Evolutionary conservation across 495 filamentous ascomycete genomes (phyloP), one percentile per base, ranked within the genome.

Genomic region (Penicillium tannophilum): DNA sequence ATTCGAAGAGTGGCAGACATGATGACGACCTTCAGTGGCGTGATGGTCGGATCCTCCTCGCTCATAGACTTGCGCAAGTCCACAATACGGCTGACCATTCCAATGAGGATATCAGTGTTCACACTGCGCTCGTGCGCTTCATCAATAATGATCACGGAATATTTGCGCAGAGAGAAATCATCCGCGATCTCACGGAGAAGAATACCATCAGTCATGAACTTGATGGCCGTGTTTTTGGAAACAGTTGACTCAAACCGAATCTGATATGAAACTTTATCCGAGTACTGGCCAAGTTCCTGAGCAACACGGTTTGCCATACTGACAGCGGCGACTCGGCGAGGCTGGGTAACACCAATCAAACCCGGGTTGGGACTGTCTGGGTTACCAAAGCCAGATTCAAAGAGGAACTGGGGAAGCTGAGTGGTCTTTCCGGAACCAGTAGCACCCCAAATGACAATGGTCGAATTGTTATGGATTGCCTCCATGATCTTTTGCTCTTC

Each of bases 121-220:
- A 96, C 88, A 66, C 92, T 97, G 64, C 95, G 85, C 67, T 99
- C 95, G 77, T 99, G 95, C 11, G 95, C 95, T 75, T 99, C 95
- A 70, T 99, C 95, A 65, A 99, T 91, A 44, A 99, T 82, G 44
- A 99, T 88, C 43, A 88, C 86, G 3, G 93, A 97, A 71, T 99
- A 99, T 59, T 96, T 97, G n/a, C 80, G 84, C 26, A 99, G 77
- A 4, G 90, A 78, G 70, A 98, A 93, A 68, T 99, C 95, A 56
- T 93, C 85, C 0, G 90, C 85, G 45, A 97, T 88, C 67, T 99
- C 95, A 50, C 93, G 86, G 14, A 99, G 82, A 55, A 99, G 78
- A 24, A 99, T 91, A 79, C 95, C 95, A 70, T 99, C 95, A 0
- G 95, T 99, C 92, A 99, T 97, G 74, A 98, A 99, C 72, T 99